Percentiles rank a stretch among this genome's conserved stretches.
phyloP scores from a whole-genome alignment of 352 stramenopile species.

The Globisporangium alternatum region DNA sequence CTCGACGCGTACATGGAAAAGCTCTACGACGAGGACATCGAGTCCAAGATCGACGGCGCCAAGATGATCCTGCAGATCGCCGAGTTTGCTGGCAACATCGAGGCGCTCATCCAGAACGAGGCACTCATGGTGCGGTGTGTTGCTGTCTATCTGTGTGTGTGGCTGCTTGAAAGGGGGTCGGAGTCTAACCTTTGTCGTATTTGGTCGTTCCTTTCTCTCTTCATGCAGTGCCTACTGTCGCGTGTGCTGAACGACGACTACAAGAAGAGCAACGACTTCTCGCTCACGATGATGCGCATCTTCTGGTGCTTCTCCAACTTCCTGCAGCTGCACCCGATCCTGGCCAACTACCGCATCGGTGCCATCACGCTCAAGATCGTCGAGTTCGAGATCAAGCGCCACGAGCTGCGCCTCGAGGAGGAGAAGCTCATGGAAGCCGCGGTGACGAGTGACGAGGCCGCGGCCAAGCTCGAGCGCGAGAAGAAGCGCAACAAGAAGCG shows the following conservation, averaged over 20 bases:
- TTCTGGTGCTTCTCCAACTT: slow-evolving; percentile 96
- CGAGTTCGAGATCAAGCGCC: slow-evolving; percentile 92
- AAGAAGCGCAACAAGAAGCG: slow-evolving; percentile 86
- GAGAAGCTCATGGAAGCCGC: slow-evolving; percentile 46
- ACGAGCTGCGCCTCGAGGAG: slow-evolving; percentile 75
- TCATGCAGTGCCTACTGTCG: slow-evolving; percentile 77
- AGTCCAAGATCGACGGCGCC: slow-evolving; percentile 84
- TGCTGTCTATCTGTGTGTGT: background rate
- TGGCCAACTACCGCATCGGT: slow-evolving; percentile 93
- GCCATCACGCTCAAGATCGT: slow-evolving; percentile 93
- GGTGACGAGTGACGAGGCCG: slow-evolving; percentile 27
- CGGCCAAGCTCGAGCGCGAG: slow-evolving; percentile 72
- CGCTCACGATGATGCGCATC: slow-evolving; percentile 93
- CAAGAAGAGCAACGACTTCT: slow-evolving; percentile 93
- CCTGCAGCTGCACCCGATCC: slow-evolving; percentile 90
- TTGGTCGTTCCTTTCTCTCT: background rate
- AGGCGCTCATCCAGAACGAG: slow-evolving; percentile 92
- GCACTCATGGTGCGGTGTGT: slow-evolving; percentile 83
- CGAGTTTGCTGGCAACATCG: slow-evolving; percentile 87
- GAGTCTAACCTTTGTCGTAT: background rate
- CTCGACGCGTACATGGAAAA: slow-evolving; percentile 94
- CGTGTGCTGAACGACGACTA: slow-evolving; percentile 94
- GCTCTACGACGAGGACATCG: slow-evolving; percentile 90
- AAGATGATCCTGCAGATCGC: slow-evolving; percentile 92
- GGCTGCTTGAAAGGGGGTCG: background rate